These are phyloP conservation scores for Trichoderma sp. DNA, from an alignment of 2,329 filamentous ascomycete species.

Conservation along the genomic window DNA sequence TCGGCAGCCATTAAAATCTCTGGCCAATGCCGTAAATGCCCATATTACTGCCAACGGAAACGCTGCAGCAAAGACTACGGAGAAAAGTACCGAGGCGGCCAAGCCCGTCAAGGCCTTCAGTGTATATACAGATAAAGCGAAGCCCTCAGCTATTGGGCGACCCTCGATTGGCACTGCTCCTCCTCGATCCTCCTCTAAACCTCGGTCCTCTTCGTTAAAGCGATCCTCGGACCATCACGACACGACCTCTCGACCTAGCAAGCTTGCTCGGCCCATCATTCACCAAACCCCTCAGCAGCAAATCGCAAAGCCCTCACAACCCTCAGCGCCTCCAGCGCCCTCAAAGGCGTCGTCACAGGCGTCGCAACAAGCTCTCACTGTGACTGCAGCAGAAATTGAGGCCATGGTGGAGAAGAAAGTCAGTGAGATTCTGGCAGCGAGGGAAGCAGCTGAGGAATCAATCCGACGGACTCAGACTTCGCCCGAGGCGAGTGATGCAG, in stretches of 20 bases:
- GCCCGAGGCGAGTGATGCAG: conserved; percentile 66
- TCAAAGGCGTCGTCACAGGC: conserved; percentile 20
- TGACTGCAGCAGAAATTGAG: conserved; percentile 76
- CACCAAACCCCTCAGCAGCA: conserved; percentile 21
- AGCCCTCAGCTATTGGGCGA: conserved; percentile 38
- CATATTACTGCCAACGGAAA: conserved; percentile 68
- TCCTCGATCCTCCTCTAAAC: conserved; percentile 32
- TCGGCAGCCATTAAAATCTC: conserved; percentile 74
- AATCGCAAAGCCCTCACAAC: neutral
- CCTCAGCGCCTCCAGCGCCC: neutral
- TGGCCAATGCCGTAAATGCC: conserved; percentile 72
- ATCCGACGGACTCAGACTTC: conserved; percentile 28
- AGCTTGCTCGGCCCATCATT: conserved; percentile 40
- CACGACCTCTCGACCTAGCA: conserved; percentile 43
- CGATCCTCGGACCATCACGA: conserved; percentile 44
- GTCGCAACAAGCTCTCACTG: conserved; percentile 39
- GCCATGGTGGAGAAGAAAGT: conserved; percentile 91
- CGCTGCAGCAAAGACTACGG: conserved; percentile 38
- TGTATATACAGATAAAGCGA: conserved; percentile 76
- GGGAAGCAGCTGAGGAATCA: conserved; percentile 49
- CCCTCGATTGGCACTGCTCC: conserved; percentile 36
- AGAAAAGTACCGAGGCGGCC: conserved; percentile 37
- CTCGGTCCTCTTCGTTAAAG: conserved; percentile 39
- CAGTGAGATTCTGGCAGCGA: conserved; percentile 80
- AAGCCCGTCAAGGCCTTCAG: conserved; percentile 82